phyloP scores from a whole-genome alignment of 2,329 filamentous ascomycete species.

The Ascochyta pisi region DNA sequence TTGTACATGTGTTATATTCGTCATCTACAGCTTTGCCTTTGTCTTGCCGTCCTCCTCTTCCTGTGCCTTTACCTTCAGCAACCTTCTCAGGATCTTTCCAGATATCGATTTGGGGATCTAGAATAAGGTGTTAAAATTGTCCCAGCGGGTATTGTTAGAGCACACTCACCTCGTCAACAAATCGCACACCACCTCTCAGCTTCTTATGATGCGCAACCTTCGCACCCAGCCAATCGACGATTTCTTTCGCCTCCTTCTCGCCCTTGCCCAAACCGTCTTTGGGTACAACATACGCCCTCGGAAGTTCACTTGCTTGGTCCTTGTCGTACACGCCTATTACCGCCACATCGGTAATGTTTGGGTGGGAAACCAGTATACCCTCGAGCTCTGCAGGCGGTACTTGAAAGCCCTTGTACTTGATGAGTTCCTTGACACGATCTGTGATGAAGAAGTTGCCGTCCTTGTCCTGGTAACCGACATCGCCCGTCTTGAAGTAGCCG shows the following conservation, averaged over 20 bases:
- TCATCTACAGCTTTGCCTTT: constrained; percentile 53
- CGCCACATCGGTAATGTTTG: constrained; percentile 53
- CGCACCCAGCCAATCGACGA: constrained; percentile 51
- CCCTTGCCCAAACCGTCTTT: constrained; percentile 38
- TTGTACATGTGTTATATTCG: not conserved
- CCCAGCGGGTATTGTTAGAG: not conserved
- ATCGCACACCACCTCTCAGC: constrained; percentile 54
- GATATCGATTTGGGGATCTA: constrained; percentile 56
- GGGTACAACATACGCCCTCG: constrained; percentile 48
- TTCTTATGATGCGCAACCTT: constrained; percentile 58
- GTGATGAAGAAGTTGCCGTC: constrained; percentile 89
- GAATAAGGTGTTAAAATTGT: not conserved
- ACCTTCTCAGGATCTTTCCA: constrained; percentile 56
- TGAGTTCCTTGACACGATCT: constrained; percentile 66
- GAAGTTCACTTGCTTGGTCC: constrained; percentile 55
- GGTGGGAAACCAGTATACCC: constrained; percentile 52
- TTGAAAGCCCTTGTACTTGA: constrained; percentile 56
- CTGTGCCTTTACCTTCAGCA: constrained; percentile 53
- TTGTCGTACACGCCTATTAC: constrained; percentile 56
- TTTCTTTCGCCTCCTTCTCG: constrained; percentile 47
- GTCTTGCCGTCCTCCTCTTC: constrained; percentile 47
- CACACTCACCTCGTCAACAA: constrained; percentile 47
- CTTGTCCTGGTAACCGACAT: constrained; percentile 79
- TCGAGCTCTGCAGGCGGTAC: constrained; percentile 58
- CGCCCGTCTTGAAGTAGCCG: constrained; percentile 90